A percentile compares a stretch with the other conserved stretches of the same genome.
These are phyloP conservation scores for Conringia planisiliqua DNA, from an alignment of 345 rosid genomes.

Conservation along the genomic window DNA sequence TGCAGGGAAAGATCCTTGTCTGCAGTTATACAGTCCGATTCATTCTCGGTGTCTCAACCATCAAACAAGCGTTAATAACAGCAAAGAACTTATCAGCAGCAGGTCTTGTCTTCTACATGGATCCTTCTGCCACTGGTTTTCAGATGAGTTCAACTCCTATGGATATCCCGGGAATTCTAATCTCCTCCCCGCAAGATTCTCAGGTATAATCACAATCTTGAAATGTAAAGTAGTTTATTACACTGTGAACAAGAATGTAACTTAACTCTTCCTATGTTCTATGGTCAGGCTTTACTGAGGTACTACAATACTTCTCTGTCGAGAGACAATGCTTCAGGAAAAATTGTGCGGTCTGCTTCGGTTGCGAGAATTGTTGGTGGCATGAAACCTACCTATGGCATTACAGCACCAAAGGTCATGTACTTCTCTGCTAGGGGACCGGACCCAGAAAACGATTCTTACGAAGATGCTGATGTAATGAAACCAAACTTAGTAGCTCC, in stretches of 20 bases:
- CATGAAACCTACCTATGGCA: slow-evolving; percentile 61
- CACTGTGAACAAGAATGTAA: background rate
- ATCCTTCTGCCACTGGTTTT: slow-evolving; percentile 80
- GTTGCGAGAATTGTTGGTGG: slow-evolving; percentile 82
- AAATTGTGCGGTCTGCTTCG: slow-evolving; percentile 58
- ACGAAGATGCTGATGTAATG: slow-evolving; percentile 71
- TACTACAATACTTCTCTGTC: slow-evolving; percentile 87
- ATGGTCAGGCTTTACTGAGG: slow-evolving; percentile 58
- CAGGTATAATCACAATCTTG: slow-evolving; percentile 44
- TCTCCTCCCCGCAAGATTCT: slow-evolving; percentile 82
- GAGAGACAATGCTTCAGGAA: slow-evolving; percentile 45
- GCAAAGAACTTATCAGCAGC: slow-evolving; percentile 86
- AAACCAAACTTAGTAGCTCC: slow-evolving; percentile 95
- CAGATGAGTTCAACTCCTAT: slow-evolving; percentile 89
- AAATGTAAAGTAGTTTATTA: slow-evolving; percentile 9
- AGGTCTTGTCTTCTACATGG: slow-evolving; percentile 86
- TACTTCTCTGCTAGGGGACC: slow-evolving; percentile 97
- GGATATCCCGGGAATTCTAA: slow-evolving; percentile 80
- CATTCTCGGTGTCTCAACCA: slow-evolving; percentile 84
- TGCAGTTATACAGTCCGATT: slow-evolving; percentile 91
- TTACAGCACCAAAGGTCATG: slow-evolving; percentile 79
- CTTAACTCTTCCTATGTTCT: slow-evolving; percentile 13
- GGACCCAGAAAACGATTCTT: slow-evolving; percentile 77
- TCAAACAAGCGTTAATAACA: slow-evolving; percentile 65
- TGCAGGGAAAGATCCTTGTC: slow-evolving; percentile 77